A percentile compares a stretch with the other conserved stretches of the same genome.
Conservation (phyloP, 192 early-diverging fungal species). For the Rhizophagus prolifer region DNA sequence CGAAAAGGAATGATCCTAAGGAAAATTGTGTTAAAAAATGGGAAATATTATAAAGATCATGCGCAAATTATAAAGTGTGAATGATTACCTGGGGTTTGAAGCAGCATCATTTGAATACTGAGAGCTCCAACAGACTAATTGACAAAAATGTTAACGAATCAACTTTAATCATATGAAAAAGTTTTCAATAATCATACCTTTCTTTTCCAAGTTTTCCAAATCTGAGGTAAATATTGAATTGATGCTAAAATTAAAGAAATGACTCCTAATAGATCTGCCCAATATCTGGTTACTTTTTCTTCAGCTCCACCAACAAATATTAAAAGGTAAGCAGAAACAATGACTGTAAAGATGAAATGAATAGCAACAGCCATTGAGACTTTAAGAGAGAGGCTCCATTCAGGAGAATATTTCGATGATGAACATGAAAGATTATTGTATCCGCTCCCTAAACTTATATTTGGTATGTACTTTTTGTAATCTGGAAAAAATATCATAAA, state of each 20-base stretch:
- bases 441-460: constrained; percentile 10
- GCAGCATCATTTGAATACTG: constrained; percentile 88
- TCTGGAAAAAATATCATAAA: constrained; percentile 73
- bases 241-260: constrained; percentile 71
- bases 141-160: background rate
- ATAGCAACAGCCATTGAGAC: constrained; percentile 49
- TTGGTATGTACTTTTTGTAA: constrained; percentile 29
- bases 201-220: constrained; percentile 74
- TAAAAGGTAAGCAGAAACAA: constrained; percentile 55
- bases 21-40: background rate
- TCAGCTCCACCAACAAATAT: constrained; percentile 45
- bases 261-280: constrained; percentile 72
- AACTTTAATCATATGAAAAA: background rate
- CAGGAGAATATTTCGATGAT: constrained; percentile 36
- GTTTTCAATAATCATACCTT: constrained; percentile 48
- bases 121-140: constrained; percentile 80
- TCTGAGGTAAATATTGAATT: constrained; percentile 90
- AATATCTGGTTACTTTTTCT: constrained; percentile 34
- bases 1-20: constrained; percentile 70
- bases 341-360: constrained; percentile 55
- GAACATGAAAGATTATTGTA: constrained; percentile 25
- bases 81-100: constrained; percentile 70
- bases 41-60: background rate
- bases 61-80: background rate
- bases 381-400: constrained; percentile 56